A percentile compares a stretch with the other conserved stretches of the same genome.
Evolutionary conservation across 164 flowering plant genomes (phyloP).

Genomic region (Vitis cinerea): DNA sequence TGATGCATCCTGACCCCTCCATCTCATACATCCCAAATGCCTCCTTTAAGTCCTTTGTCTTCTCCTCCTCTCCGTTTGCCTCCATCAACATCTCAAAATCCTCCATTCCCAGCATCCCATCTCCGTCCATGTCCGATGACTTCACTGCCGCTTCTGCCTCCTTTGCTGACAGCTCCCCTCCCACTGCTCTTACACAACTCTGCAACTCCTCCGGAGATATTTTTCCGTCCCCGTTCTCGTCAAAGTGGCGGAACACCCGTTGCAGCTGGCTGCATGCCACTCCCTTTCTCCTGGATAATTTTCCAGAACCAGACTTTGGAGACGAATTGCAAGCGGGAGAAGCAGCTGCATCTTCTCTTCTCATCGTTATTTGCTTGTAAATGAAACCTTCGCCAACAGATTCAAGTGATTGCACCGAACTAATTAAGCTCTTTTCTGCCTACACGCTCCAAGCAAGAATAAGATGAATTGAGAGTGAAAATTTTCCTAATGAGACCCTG

Average conservation of each 20-base stretch:
- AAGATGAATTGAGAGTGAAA: no score
- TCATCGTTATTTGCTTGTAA: no score
- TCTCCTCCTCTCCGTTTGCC: slow-evolving; percentile 13
- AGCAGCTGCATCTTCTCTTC: no score
- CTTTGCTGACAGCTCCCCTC: slow-evolving; percentile 26
- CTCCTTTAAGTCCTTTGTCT: slow-evolving; percentile 21
- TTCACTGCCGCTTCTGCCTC: slow-evolving; percentile 40
- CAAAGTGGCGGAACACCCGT: slow-evolving; percentile 27
- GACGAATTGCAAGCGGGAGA: no score
- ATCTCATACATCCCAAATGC: slow-evolving; percentile 32
- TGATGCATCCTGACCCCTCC: slow-evolving; percentile 27
- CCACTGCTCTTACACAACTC: slow-evolving; percentile 22
- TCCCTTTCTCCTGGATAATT: no score
- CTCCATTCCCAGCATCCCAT: slow-evolving; percentile 35
- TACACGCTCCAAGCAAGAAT: no score
- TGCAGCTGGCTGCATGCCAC: slow-evolving; percentile 1
- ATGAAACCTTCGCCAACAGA: no score
- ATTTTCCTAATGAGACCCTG: no score
- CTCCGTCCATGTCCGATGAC: slow-evolving; percentile 36
- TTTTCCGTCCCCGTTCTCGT: slow-evolving; percentile 29
- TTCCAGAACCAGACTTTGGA: no score
- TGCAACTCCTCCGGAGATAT: slow-evolving; percentile 29
- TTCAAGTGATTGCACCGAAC: no score
- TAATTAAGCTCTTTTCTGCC: no score
- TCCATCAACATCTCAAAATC: slow-evolving; percentile 38